phyloP scores from a whole-genome alignment of 345 rosid genomes.

The Noccaea caerulescens region DNA sequence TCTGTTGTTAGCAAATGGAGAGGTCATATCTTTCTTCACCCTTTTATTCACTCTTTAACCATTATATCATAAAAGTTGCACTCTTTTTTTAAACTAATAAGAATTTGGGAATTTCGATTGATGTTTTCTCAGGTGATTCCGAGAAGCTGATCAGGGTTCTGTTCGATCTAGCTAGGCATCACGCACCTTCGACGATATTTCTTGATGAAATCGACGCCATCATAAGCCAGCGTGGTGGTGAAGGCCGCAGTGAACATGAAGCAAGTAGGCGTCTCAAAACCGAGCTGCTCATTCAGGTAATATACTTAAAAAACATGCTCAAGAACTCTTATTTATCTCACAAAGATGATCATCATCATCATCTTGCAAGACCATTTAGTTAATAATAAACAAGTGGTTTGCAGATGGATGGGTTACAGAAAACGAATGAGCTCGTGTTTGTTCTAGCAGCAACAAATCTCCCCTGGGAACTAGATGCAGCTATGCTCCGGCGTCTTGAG shows the following conservation, averaged over 20 bases:
- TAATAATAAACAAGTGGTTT: constrained; percentile 33
- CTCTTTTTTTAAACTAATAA: too few species aligned
- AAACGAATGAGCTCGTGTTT: constrained; percentile 86
- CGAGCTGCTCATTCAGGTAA: constrained; percentile 96
- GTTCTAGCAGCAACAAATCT: constrained; percentile 98
- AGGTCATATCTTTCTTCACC: constrained; percentile 21
- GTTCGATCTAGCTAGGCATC: constrained; percentile 97
- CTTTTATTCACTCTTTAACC: not conserved
- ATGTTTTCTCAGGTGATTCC: constrained; percentile 76
- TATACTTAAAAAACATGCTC: constrained; percentile 20
- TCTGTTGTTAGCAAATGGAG: constrained; percentile 99
- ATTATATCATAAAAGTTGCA: too few species aligned
- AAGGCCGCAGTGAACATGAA: constrained; percentile 95
- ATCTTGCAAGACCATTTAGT: not conserved
- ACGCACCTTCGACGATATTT: constrained; percentile 94
- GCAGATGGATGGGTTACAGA: constrained; percentile 97
- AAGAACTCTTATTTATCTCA: constrained; percentile 8
- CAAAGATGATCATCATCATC: not conserved
- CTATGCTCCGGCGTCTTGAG: constrained; percentile 97
- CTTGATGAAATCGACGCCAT: constrained; percentile 98
- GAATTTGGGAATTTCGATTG: not conserved
- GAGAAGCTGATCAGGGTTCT: constrained; percentile 91
- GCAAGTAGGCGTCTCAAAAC: constrained; percentile 99
- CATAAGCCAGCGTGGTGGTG: constrained; percentile 97
- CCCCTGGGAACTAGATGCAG: constrained; percentile 98